These are phyloP conservation scores for Venustampulla echinocandica DNA, from an alignment of 495 filamentous ascomycete genomes.

Conservation along the genomic window DNA sequence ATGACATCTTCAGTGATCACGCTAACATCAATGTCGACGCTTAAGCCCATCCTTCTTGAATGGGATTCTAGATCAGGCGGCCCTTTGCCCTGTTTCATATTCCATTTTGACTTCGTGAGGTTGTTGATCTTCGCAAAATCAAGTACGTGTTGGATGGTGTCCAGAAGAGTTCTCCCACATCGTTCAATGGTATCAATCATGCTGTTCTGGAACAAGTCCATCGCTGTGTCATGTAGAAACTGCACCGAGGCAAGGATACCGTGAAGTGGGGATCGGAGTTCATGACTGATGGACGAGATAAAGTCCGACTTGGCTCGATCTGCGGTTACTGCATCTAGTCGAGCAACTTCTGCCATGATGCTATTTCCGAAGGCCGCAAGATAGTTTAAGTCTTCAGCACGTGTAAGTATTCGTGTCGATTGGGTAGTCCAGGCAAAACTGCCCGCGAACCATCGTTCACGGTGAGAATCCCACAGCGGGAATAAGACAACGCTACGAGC, in stretches of 20 bases:
- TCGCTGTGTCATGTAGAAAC: conserved; percentile 50
- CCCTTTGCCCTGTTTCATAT: too few species aligned
- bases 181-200: conserved; percentile 32
- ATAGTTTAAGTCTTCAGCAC: conserved; percentile 40
- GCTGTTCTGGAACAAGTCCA: conserved; percentile 36
- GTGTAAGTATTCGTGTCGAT: conserved; percentile 29
- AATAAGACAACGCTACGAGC: conserved; percentile 46
- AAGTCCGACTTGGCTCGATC: conserved; percentile 53
- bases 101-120: conserved; percentile 22
- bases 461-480: conserved; percentile 59
- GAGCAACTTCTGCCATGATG: conserved; percentile 46
- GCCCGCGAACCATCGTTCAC: conserved; percentile 59
- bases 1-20: too few species aligned
- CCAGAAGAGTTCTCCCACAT: conserved; percentile 10
- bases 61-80: too few species aligned
- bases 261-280: conserved; percentile 61
- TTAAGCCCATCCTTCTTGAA: too few species aligned
- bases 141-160: conserved; percentile 16
- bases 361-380: conserved; percentile 45
- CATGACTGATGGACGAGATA: conserved; percentile 65
- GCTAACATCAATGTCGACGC: too few species aligned
- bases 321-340: conserved; percentile 33
- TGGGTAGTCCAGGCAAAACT: conserved; percentile 53
- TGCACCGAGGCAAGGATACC: conserved; percentile 54
- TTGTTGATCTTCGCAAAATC: neutral